These are phyloP conservation scores for Pseudoperonospora humuli DNA, from an alignment of 352 stramenopile species.

Conservation along the genomic window DNA sequence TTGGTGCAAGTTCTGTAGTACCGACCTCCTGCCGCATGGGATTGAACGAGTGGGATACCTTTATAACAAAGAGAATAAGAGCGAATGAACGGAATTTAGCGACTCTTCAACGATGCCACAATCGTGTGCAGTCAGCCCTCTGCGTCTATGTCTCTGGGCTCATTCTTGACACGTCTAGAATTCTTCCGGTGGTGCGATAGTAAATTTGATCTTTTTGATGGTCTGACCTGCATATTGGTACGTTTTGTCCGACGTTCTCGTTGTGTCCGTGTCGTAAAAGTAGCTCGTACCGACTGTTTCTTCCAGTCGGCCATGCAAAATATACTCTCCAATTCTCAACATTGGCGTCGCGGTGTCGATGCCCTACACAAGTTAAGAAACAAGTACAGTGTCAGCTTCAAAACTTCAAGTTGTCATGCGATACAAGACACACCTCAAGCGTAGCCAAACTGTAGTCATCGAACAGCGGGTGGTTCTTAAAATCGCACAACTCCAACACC, in stretches of 20 bases:
- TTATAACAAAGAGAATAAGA: slow-evolving; percentile 29
- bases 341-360: slow-evolving; percentile 57
- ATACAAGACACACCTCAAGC: slow-evolving; percentile 38
- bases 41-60: slow-evolving; percentile 10
- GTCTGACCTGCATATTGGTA: slow-evolving; percentile 64
- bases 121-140: too few species aligned
- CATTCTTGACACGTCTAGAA: slow-evolving; percentile 3
- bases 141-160: too few species aligned
- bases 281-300: slow-evolving; percentile 74
- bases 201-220: slow-evolving; percentile 76
- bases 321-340: slow-evolving; percentile 66
- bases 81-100: slow-evolving; percentile 23
- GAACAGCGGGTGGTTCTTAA: slow-evolving; percentile 75
- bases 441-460: slow-evolving; percentile 56
- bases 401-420: neutral
- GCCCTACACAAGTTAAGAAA: slow-evolving; percentile 26
- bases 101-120: slow-evolving; percentile 5
- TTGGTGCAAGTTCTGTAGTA: slow-evolving; percentile 8
- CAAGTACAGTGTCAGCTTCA: neutral
- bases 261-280: slow-evolving; percentile 67
- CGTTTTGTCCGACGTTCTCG: slow-evolving; percentile 26
- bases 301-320: slow-evolving; percentile 54
- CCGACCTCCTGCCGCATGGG: neutral
- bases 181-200: slow-evolving; percentile 58
- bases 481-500: slow-evolving; percentile 68